Conservation (phyloP, 2,329 filamentous ascomycete genomes). For the Ophiocordyceps australis region DNA sequence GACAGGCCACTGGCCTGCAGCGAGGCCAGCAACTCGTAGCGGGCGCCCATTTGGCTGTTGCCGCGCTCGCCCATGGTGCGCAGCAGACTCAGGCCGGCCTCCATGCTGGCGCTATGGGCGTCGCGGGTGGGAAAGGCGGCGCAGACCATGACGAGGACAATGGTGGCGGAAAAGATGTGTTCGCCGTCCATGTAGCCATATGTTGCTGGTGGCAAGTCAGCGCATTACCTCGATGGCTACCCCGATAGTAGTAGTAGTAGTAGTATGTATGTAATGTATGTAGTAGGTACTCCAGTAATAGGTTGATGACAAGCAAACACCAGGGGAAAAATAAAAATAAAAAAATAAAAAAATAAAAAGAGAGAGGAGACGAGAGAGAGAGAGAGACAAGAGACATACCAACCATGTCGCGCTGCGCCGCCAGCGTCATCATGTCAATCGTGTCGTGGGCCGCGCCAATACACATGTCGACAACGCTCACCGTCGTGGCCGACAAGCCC, state of each 20-base stretch:
- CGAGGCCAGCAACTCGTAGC: conserved; percentile 10
- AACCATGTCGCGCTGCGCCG: conserved; percentile 18
- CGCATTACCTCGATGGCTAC: too few relatives aligned
- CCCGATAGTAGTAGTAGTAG: too few relatives aligned
- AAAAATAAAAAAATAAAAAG: not conserved
- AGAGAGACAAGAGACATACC: conserved; percentile 12
- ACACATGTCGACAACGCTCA: conserved; percentile 32
- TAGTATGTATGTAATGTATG: too few relatives aligned
- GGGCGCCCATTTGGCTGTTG: conserved; percentile 24
- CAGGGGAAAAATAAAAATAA: too few relatives aligned
- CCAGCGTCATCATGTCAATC: conserved; percentile 9
- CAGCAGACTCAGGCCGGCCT: conserved; percentile 24
- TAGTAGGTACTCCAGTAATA: too few relatives aligned
- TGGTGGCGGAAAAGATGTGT: conserved; percentile 32
- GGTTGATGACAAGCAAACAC: too few relatives aligned
- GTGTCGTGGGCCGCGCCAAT: conserved; percentile 27
- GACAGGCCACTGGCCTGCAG: conserved; percentile 8
- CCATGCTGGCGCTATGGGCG: conserved; percentile 23
- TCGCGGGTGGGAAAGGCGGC: conserved; percentile 27
- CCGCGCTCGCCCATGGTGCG: conserved; percentile 31
- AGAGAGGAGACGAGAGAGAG: not conserved
- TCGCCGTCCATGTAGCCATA: conserved; percentile 40
- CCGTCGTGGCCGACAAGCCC: conserved; percentile 26
- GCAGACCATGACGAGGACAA: conserved; percentile 35
- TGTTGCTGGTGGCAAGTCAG: too few relatives aligned